phyloP scores from a whole-genome alignment of 192 early-diverging fungal genomes.

The Umbelopsis sp. region DNA sequence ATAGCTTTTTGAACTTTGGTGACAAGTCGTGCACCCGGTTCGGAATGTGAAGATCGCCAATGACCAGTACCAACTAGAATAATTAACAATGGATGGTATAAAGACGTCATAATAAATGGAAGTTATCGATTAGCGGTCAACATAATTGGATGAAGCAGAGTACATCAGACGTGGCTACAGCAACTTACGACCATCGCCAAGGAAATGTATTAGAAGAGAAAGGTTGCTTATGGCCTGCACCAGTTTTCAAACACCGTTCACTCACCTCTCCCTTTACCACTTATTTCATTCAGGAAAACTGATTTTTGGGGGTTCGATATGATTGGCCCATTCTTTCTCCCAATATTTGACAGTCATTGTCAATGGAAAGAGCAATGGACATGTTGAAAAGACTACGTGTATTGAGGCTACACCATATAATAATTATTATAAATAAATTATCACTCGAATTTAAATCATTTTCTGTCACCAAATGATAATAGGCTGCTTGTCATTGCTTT shows the following conservation, averaged over 20 bases:
- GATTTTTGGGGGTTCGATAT: no score
- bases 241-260: slow-evolving; percentile 12
- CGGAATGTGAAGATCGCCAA: slow-evolving; percentile 97
- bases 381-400: no score
- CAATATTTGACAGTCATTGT: no score
- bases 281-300: background rate
- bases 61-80: slow-evolving; percentile 76
- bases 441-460: no score
- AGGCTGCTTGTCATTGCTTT: no score
- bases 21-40: slow-evolving; percentile 88
- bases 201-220: background rate
- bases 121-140: background rate
- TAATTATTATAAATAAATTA: no score
- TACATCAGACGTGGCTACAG: background rate
- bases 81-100: background rate
- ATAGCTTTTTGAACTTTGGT: slow-evolving; percentile 88
- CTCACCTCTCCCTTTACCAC: no score
- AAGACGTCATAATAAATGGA: background rate
- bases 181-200: slow-evolving; percentile 15
- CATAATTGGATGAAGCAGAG: background rate
- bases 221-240: background rate
- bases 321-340: no score
- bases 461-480: no score
- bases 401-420: no score
- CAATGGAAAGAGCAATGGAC: no score